Percentiles rank a stretch among this genome's conserved stretches.
phyloP scores from a whole-genome alignment of 202 grass and related monocot species.

The Carex arenaria region DNA sequence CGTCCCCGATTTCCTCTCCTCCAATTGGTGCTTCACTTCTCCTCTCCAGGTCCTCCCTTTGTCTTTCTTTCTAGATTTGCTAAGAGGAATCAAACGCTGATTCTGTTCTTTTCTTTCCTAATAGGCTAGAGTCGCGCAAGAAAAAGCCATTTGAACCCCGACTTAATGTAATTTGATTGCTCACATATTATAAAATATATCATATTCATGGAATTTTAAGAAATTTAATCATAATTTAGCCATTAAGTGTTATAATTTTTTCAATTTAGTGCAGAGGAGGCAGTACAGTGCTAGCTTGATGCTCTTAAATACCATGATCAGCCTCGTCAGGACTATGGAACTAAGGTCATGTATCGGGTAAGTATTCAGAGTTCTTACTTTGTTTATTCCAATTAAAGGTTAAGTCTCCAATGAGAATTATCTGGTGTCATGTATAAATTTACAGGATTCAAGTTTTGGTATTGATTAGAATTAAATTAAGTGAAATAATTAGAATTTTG shows the following conservation, averaged over 20 bases:
- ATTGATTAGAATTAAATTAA: too few species aligned
- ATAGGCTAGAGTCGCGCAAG: conserved; percentile 73
- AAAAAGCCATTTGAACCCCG: conserved; percentile 72
- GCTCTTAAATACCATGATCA: conserved; percentile 87
- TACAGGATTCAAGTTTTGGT: too few species aligned
- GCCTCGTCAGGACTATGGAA: conserved; percentile 75
- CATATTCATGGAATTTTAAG: neutral
- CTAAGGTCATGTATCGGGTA: conserved; percentile 97
- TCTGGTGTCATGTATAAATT: neutral
- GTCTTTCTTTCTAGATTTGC: neutral
- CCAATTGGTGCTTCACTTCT: conserved; percentile 44
- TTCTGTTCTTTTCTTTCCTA: conserved; percentile 3
- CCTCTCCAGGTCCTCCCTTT: neutral
- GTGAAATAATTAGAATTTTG: too few species aligned
- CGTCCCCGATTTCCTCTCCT: conserved; percentile 78
- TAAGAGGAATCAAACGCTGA: conserved; percentile 1
- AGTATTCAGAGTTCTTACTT: neutral
- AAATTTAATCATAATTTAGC: conserved; percentile 5
- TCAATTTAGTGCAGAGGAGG: conserved; percentile 91
- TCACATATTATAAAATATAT: neutral
- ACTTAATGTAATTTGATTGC: conserved; percentile 52
- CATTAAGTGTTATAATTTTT: conserved; percentile 24
- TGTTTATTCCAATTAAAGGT: neutral
- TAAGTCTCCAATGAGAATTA: neutral
- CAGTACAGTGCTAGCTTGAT: conserved; percentile 73